These are phyloP conservation scores for Xerocomellus intermedius DNA, from an alignment of 768 basidiomycete genomes.

Conservation along the genomic window DNA sequence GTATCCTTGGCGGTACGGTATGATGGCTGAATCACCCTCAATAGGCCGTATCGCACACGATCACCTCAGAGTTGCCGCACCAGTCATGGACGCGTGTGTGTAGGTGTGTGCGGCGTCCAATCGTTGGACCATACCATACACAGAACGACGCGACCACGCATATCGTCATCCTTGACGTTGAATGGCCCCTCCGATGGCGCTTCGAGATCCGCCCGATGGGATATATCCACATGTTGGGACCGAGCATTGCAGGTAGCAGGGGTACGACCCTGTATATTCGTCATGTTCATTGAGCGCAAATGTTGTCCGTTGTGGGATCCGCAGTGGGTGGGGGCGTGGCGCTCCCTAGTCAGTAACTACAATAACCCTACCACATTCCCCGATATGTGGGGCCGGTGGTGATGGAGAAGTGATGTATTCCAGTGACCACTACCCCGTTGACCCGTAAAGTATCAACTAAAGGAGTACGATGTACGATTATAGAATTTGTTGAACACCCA, in stretches of 20 bases:
- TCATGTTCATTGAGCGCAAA: slow-evolving; percentile 1
- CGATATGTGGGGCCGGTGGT: not conserved
- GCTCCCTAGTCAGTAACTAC: not conserved
- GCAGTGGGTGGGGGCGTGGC: not conserved
- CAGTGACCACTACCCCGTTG: not conserved
- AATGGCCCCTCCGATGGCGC: not conserved
- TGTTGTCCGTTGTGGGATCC: slow-evolving; percentile 1
- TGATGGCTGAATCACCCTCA: slow-evolving; percentile 8
- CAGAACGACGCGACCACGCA: not conserved
- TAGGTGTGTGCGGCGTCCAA: slow-evolving; percentile 5
- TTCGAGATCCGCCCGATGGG: slow-evolving; percentile 19
- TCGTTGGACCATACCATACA: slow-evolving; percentile 1
- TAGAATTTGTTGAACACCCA: not conserved
- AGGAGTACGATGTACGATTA: not conserved
- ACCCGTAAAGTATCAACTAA: not conserved
- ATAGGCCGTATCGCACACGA: slow-evolving; percentile 3
- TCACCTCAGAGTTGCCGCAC: slow-evolving; percentile 12
- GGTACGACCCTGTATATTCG: not conserved
- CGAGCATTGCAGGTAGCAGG: slow-evolving; percentile 3
- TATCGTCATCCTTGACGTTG: not conserved
- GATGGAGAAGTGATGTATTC: not conserved
- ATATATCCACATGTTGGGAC: not conserved
- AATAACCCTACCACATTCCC: not conserved
- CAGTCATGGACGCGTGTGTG: not conserved
- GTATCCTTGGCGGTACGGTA: slow-evolving; percentile 6